Evolutionary conservation across 495 filamentous ascomycete species (phyloP).

Genomic region (Hypoxylon subgilvum): DNA sequence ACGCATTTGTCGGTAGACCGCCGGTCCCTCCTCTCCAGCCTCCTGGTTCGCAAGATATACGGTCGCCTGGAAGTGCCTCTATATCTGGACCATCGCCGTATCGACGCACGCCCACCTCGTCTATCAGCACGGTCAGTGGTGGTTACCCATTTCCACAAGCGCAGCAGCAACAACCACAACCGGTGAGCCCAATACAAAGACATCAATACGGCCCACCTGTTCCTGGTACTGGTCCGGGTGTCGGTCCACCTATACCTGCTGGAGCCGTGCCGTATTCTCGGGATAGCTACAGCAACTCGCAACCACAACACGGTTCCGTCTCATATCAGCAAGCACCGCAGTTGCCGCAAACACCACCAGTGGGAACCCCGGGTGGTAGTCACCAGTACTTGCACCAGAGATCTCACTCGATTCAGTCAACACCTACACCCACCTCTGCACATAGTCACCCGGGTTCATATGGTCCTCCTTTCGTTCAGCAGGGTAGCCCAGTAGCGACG

Average conservation of each 20-base stretch:
- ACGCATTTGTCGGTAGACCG: constrained; percentile 53
- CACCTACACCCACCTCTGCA: constrained; percentile 62
- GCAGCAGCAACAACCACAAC: constrained; percentile 59
- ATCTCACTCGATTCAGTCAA: constrained; percentile 58
- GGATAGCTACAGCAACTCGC: constrained; percentile 52
- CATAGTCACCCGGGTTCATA: constrained; percentile 60
- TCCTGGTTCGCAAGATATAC: constrained; percentile 53
- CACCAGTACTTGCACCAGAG: constrained; percentile 52
- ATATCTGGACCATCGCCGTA: constrained; percentile 61
- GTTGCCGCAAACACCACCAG: constrained; percentile 59
- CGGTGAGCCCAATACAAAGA: constrained; percentile 57
- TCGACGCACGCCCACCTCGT: constrained; percentile 55
- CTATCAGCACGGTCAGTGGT: constrained; percentile 47
- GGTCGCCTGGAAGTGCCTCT: constrained; percentile 55
- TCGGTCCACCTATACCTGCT: constrained; percentile 47
- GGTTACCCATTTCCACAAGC: constrained; percentile 62
- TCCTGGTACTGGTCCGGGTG: constrained; percentile 30
- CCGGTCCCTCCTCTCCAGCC: constrained; percentile 60
- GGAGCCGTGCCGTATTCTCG: constrained; percentile 53
- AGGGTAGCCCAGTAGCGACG: constrained; percentile 60
- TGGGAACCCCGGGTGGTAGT: constrained; percentile 52
- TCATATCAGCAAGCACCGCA: constrained; percentile 38
- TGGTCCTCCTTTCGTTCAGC: constrained; percentile 55
- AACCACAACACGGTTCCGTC: constrained; percentile 44
- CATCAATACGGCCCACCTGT: constrained; percentile 52